Evolutionary conservation across 768 basidiomycete genomes (phyloP), one percentile per base, ranked within the genome.

Genomic region (Kwoniella botswanensis): DNA sequence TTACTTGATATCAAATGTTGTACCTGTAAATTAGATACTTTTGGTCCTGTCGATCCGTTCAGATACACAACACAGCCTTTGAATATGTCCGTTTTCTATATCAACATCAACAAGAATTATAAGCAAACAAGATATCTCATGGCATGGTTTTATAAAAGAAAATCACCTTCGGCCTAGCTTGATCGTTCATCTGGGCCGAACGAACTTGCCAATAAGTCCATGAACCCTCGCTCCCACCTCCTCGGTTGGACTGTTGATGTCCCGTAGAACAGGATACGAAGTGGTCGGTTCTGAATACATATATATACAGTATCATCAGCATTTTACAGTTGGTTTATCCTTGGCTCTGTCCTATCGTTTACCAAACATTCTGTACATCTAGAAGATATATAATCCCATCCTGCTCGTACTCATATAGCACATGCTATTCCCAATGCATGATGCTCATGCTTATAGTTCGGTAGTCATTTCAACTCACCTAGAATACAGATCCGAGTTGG

Each of bases 211-310:
- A 81, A 62, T 81, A 81, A 15, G 76, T 79, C 46, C 60, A 66
- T 22, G 72, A 69, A 3, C 80, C 80, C n/a, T 70, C 61, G 26
- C 73, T 72, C 3, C 78, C 78, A 24, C 80, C 80, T n/a, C 76
- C 76, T 52, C 76, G 60, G 68, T 81, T 81, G 4, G 74, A 76
- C 24, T 71, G 70, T 58, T 81, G 80, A 73, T 81, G 80, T 3
- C 80, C 80, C 10, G 80, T 81, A 5, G 80, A 70, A 41, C 71
- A 61, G 2, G 80, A 81, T 3, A 81, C 77, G 59, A 81, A 76
- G 62, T 81, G 80, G 54, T 79, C 78, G 15, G 80, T 76, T 43
- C 80, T 74, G 52, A 18, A 1, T 22, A 22, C 1, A 15, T 6
- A 17, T 41, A 35, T 58, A 3, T 4, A 29, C 11, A 61, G 41